Percentiles rank a stretch among this genome's conserved stretches.
These are phyloP conservation scores for Limonomyces culmigenus DNA, from an alignment of 1,284 basidiomycete species.

Conservation along the genomic window DNA sequence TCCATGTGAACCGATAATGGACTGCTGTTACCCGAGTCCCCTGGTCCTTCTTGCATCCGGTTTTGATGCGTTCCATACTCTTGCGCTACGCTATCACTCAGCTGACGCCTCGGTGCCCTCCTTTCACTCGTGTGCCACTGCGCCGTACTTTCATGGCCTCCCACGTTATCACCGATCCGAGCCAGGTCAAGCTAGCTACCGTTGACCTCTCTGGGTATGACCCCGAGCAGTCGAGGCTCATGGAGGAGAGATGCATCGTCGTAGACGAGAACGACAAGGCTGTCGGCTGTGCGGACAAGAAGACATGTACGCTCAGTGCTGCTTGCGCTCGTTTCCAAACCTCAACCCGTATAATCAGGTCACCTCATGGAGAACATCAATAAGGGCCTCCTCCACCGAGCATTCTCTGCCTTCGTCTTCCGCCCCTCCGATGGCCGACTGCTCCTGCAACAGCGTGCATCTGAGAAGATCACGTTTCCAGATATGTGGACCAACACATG, in stretches of 20 bases:
- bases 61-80: no score
- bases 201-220: constrained; percentile 68
- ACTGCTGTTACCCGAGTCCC: no score
- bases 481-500: constrained; percentile 99
- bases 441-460: constrained; percentile 88
- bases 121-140: constrained; percentile 12
- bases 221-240: constrained; percentile 70
- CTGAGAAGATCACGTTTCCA: constrained; percentile 99
- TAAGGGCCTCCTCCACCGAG: constrained; percentile 89
- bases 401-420: constrained; percentile 97
- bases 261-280: constrained; percentile 81
- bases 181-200: constrained; percentile 42
- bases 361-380: constrained; percentile 98
- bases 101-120: no score
- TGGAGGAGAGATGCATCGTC: constrained; percentile 97
- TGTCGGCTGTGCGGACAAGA: constrained; percentile 90
- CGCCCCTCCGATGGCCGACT: constrained; percentile 87
- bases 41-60: no score
- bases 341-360: no score
- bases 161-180: constrained; percentile 24
- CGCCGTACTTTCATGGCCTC: constrained; percentile 20
- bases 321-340: constrained; percentile 2
- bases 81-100: no score
- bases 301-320: constrained; percentile 51
- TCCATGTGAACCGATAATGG: no score